Evolutionary conservation across 371 early-diverging fungal species (phyloP).

Genomic region (Mortierella sp.): DNA sequence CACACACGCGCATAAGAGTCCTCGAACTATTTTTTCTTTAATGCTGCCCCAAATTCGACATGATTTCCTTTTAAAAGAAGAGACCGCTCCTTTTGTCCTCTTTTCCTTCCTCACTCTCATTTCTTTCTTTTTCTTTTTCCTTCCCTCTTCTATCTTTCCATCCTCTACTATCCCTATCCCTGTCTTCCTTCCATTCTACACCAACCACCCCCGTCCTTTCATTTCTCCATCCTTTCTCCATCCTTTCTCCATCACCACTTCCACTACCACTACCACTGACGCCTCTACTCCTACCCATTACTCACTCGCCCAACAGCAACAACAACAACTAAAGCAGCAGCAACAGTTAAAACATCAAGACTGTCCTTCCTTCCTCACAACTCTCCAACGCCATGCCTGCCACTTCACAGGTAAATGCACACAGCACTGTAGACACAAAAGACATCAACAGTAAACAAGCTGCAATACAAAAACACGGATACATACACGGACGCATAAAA

Average conservation of each 20-base stretch:
- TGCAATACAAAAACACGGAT: too few species aligned
- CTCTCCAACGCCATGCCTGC: constrained; percentile 2
- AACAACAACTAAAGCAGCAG: too few species aligned
- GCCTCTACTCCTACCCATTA: background rate
- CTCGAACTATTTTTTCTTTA: too few species aligned
- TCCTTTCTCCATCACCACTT: background rate
- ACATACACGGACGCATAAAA: background rate
- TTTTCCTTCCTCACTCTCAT: background rate
- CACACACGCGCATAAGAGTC: too few species aligned
- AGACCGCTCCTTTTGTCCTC: background rate
- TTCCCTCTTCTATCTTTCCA: background rate
- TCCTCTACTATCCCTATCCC: background rate
- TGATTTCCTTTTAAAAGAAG: too few species aligned
- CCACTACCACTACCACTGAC: background rate
- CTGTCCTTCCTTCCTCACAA: background rate
- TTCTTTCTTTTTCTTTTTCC: background rate
- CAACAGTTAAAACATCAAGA: background rate
- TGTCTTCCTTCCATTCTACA: background rate
- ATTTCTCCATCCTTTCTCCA: background rate
- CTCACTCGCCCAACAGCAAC: background rate
- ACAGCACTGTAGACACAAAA: background rate
- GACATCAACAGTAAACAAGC: background rate
- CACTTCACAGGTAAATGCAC: background rate
- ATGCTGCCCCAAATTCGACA: too few species aligned
- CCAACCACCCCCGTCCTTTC: background rate